These are phyloP conservation scores for Ascocoryne sarcoides DNA, from an alignment of 2,329 filamentous ascomycete species.

Conservation along the genomic window DNA sequence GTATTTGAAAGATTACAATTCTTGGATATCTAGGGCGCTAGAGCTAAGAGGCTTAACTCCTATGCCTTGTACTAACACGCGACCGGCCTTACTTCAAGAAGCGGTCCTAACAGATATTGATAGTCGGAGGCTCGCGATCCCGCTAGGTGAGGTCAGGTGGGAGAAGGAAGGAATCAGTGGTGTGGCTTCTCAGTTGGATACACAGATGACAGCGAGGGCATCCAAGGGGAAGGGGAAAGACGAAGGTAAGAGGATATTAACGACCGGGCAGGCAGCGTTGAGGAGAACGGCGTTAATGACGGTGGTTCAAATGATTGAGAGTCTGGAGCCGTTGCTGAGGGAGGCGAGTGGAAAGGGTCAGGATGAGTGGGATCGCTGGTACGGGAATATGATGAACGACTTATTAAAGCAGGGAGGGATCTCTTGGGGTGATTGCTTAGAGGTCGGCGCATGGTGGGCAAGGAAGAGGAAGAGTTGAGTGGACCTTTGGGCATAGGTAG, in stretches of 20 bases:
- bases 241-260: slow-evolving; percentile 22
- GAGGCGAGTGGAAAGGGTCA: slow-evolving; percentile 79
- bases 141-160: slow-evolving; percentile 77
- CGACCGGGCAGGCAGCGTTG: slow-evolving; percentile 61
- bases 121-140: slow-evolving; percentile 75
- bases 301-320: slow-evolving; percentile 75
- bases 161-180: slow-evolving; percentile 66
- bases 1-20: slow-evolving; percentile 75
- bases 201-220: not conserved
- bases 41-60: slow-evolving; percentile 61
- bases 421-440: slow-evolving; percentile 77
- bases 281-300: slow-evolving; percentile 73
- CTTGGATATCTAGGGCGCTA: slow-evolving; percentile 69
- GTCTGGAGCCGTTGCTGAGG: slow-evolving; percentile 71
- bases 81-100: slow-evolving; percentile 73
- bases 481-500: too few relatives aligned
- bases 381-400: slow-evolving; percentile 77
- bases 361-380: slow-evolving; percentile 90
- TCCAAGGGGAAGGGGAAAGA: slow-evolving; percentile 27
- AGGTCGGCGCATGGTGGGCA: slow-evolving; percentile 79
- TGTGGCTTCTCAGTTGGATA: slow-evolving; percentile 41
- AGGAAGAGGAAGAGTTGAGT: slow-evolving; percentile 63
- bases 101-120: slow-evolving; percentile 61
- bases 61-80: slow-evolving; percentile 70
- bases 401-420: slow-evolving; percentile 71